A percentile compares a stretch with the other conserved stretches of the same genome.
These are phyloP conservation scores for Magnolia kwangsiensis DNA, from an alignment of 164 flowering plant genomes.

Conservation along the genomic window DNA sequence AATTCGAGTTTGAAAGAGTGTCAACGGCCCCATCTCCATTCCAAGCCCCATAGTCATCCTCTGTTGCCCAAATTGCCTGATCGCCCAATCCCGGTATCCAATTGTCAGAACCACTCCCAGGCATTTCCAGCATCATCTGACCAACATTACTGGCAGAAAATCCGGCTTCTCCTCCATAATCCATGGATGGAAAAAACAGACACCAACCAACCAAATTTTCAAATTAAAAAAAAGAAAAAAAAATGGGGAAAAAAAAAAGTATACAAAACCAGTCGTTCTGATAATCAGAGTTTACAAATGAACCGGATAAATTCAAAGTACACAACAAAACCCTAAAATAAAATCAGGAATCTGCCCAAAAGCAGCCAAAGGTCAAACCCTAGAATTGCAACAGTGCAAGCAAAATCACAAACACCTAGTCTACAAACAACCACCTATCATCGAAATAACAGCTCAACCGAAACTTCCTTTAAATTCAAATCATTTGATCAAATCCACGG, in stretches of 20 bases:
- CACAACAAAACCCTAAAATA: background rate
- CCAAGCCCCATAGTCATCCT: conserved; percentile 84
- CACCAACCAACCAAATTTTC: background rate
- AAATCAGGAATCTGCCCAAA: background rate
- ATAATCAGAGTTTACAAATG: background rate
- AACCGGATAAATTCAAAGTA: too few relatives aligned
- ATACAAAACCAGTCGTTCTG: background rate
- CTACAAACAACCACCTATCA: background rate
- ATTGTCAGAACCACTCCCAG: conserved; percentile 27
- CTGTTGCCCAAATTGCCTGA: conserved; percentile 89
- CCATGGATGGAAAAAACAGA: conserved; percentile 31
- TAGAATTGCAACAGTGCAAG: background rate
- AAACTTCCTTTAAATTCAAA: background rate
- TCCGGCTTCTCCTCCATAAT: conserved; percentile 40
- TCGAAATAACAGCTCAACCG: background rate
- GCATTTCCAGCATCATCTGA: conserved; percentile 35
- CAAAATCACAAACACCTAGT: background rate
- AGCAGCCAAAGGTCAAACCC: background rate
- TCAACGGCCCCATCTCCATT: conserved; percentile 41
- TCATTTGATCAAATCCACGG: background rate
- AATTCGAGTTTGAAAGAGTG: conserved; percentile 36
- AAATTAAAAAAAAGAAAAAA: background rate
- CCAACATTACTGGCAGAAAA: conserved; percentile 49
- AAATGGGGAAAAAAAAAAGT: too few relatives aligned
- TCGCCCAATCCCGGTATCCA: conserved; percentile 46